A percentile compares a stretch with the other conserved stretches of the same genome.
Conservation (phyloP, 2,329 filamentous ascomycete species). For the Fusarium sp. region DNA sequence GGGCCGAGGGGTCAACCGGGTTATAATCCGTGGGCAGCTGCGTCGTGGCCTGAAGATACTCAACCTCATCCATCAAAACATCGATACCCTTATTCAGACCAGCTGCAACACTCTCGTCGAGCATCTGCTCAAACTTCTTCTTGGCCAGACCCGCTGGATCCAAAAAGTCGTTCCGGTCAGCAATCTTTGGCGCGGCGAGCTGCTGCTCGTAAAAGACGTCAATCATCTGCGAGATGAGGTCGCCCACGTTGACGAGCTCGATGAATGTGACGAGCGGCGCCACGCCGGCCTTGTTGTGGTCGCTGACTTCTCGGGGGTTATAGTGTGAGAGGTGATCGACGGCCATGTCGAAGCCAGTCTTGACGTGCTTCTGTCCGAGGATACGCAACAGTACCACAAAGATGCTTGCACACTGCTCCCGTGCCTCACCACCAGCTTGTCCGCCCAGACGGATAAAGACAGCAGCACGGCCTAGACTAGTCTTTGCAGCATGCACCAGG, state of each 20-base stretch:
- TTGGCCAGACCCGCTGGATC: constrained; percentile 93
- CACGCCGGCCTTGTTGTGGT: constrained; percentile 78
- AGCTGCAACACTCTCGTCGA: constrained; percentile 95
- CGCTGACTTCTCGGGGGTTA: constrained; percentile 84
- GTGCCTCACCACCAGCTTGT: constrained; percentile 83
- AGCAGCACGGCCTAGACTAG: constrained; percentile 85
- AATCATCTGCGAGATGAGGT: constrained; percentile 98
- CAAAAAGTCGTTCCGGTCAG: constrained; percentile 93
- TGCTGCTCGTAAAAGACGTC: constrained; percentile 99
- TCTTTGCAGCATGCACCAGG: constrained; percentile 88
- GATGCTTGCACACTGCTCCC: constrained; percentile 88
- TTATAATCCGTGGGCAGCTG: constrained; percentile 93
- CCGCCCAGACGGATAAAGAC: constrained; percentile 85
- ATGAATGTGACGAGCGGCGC: constrained; percentile 95
- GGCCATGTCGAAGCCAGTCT: constrained; percentile 92
- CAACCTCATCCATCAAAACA: constrained; percentile 97
- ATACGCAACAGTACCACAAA: constrained; percentile 88
- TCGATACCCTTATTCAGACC: constrained; percentile 98
- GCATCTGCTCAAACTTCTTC: constrained; percentile 98
- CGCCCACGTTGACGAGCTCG: constrained; percentile 96
- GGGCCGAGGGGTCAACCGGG: constrained; percentile 59
- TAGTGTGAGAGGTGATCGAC: constrained; percentile 92
- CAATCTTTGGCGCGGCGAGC: constrained; percentile 82
- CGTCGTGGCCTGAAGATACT: constrained; percentile 91
- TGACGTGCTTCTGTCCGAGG: constrained; percentile 87